phyloP scores from a whole-genome alignment of 148 eudicot genomes.

The Suaeda aralocaspica region DNA sequence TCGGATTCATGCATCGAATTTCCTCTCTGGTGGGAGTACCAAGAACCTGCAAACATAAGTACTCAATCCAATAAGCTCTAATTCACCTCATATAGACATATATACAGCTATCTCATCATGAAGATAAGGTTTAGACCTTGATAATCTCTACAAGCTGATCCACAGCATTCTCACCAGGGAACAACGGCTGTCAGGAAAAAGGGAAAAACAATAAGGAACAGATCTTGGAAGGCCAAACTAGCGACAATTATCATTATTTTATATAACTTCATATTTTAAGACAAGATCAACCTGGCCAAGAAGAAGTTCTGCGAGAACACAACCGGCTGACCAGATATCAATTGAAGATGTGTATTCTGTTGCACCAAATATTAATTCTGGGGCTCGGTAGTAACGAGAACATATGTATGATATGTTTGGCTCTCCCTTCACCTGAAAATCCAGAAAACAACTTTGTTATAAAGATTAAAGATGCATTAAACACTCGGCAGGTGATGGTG shows the following conservation, averaged over 20 bases:
- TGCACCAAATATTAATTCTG: conserved; percentile 83
- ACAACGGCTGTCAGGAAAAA: conserved; percentile 45
- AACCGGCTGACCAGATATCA: conserved; percentile 90
- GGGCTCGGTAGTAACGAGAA: conserved; percentile 85
- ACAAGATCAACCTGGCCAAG: conserved; percentile 56
- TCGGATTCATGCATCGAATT: conserved; percentile 97
- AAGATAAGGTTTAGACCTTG: conserved; percentile 44
- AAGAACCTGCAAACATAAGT: conserved; percentile 58
- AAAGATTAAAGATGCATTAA: neutral
- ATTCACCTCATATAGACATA: neutral
- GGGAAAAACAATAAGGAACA: conserved; percentile 2
- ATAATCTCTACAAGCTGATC: conserved; percentile 94
- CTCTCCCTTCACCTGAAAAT: conserved; percentile 64
- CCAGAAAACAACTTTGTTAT: conserved; percentile 1
- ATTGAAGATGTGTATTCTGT: conserved; percentile 78
- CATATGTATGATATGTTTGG: conserved; percentile 81
- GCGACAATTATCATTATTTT: neutral
- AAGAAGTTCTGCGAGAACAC: conserved; percentile 86
- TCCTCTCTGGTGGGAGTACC: conserved; percentile 99
- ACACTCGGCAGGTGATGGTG: neutral
- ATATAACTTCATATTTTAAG: neutral
- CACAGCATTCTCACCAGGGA: conserved; percentile 92
- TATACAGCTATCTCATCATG: neutral
- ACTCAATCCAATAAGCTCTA: neutral
- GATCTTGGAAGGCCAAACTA: neutral